Evolutionary conservation across 805 yeast species (phyloP).

Genomic region (Isabelozyma pseudorhagii): DNA sequence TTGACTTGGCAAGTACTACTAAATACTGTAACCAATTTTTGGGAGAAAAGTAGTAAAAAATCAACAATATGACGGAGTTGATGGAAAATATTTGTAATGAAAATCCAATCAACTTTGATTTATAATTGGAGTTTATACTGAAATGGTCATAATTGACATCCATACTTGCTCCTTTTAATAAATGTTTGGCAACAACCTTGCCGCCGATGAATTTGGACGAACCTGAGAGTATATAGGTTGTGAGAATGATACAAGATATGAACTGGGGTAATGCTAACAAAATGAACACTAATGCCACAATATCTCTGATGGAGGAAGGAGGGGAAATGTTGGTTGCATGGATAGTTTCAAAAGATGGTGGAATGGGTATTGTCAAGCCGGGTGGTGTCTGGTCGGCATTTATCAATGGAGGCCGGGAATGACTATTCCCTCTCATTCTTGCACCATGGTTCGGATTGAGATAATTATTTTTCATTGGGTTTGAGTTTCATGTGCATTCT

Average conservation of each 20-base stretch:
- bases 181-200: slow-evolving; percentile 16
- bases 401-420: neutral
- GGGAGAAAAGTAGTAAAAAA: slow-evolving; percentile 13
- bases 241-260: slow-evolving; percentile 18
- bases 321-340: slow-evolving; percentile 13
- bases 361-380: neutral
- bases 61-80: slow-evolving; percentile 20
- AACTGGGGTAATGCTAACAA: slow-evolving; percentile 25
- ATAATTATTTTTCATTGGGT: neutral
- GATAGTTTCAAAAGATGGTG: neutral
- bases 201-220: slow-evolving; percentile 28
- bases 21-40: slow-evolving; percentile 19
- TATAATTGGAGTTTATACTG: slow-evolving; percentile 9
- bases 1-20: slow-evolving; percentile 25
- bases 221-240: slow-evolving; percentile 18
- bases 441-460: neutral
- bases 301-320: slow-evolving; percentile 26
- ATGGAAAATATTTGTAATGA: slow-evolving; percentile 18
- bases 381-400: neutral
- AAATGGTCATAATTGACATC: slow-evolving; percentile 7
- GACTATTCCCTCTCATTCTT: neutral
- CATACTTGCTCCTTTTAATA: slow-evolving; percentile 7
- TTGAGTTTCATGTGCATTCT: neutral
- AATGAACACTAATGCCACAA: slow-evolving; percentile 29
- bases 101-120: slow-evolving; percentile 13